These are phyloP conservation scores for Lasiodiplodia citricola DNA, from an alignment of 2,329 filamentous ascomycete species.

Conservation along the genomic window DNA sequence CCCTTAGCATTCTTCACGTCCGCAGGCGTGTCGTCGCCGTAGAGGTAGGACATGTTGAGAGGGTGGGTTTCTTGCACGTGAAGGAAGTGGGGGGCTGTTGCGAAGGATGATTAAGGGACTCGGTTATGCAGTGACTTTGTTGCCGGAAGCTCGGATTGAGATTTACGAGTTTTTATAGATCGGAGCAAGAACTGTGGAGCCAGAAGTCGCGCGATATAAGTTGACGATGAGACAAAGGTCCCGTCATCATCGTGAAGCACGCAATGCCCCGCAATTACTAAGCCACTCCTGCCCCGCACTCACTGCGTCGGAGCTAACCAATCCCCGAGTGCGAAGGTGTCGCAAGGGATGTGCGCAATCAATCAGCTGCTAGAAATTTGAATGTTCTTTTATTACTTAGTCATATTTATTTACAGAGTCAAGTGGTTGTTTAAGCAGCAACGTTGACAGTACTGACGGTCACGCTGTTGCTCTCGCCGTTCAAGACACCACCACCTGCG, in stretches of 20 bases:
- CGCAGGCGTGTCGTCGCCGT: slow-evolving; percentile 51
- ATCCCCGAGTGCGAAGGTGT: not conserved
- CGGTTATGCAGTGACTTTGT: not conserved
- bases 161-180: not conserved
- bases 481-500: slow-evolving; percentile 28
- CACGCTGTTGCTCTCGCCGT: slow-evolving; percentile 35
- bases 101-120: not conserved
- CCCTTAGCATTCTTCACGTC: slow-evolving; percentile 56
- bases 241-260: slow-evolving; percentile 2
- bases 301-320: not conserved
- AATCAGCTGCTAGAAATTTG: not conserved
- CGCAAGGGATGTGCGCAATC: not conserved
- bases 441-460: slow-evolving; percentile 27
- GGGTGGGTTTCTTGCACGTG: not conserved
- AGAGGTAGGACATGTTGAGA: slow-evolving; percentile 48
- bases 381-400: not conserved
- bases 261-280: slow-evolving; percentile 8
- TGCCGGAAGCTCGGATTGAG: not conserved
- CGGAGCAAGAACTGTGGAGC: not conserved
- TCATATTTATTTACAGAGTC: not conserved
- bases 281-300: not conserved
- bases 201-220: slow-evolving; percentile 8
- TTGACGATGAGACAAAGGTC: not conserved
- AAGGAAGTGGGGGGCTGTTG: not conserved
- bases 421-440: not conserved